phyloP scores from a whole-genome alignment of 2,329 filamentous ascomycete species.

The Xylariaceae sp. region DNA sequence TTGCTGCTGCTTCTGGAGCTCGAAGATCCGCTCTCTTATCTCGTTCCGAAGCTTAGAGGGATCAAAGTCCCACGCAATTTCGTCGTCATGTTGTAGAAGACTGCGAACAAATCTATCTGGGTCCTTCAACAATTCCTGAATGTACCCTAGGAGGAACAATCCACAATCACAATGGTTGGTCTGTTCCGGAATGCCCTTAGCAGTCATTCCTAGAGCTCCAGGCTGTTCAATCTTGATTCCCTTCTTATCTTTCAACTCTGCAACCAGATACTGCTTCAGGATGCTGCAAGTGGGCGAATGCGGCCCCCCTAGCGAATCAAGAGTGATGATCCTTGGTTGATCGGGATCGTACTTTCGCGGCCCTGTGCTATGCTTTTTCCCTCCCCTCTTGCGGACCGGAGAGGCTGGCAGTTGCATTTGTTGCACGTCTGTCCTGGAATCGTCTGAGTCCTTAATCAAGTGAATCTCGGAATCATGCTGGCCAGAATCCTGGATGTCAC shows the following conservation, averaged over 20 bases:
- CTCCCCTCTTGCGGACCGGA: conserved; percentile 24
- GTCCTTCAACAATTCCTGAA: conserved; percentile 73
- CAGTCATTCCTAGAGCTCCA: conserved; percentile 54
- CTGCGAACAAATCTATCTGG: conserved; percentile 67
- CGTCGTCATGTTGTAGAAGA: conserved; percentile 56
- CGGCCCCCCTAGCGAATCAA: conserved; percentile 73
- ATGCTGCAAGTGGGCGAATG: conserved; percentile 62
- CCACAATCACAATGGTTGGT: conserved; percentile 87
- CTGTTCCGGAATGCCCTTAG: conserved; percentile 72
- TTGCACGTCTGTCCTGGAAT: conserved; percentile 1
- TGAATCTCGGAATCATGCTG: conserved; percentile 7
- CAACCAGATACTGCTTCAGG: conserved; percentile 71
- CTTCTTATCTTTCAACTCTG: conserved; percentile 66
- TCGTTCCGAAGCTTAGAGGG: conserved; percentile 56
- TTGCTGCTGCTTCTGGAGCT: conserved; percentile 56
- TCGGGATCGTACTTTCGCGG: conserved; percentile 41
- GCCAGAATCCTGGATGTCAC: conserved; percentile 1
- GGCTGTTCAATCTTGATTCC: conserved; percentile 25
- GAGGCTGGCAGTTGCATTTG: conserved; percentile 5
- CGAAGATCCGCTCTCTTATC: conserved; percentile 63
- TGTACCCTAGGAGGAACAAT: conserved; percentile 78
- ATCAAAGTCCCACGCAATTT: conserved; percentile 48
- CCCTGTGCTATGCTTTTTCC: conserved; percentile 28
- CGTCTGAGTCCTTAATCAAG: conserved; percentile 9
- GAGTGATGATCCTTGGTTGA: conserved; percentile 71